Percentiles rank a stretch among this genome's conserved stretches.
These are phyloP conservation scores for Fusarium nodosum DNA, from an alignment of 2,329 filamentous ascomycete species.

Conservation along the genomic window DNA sequence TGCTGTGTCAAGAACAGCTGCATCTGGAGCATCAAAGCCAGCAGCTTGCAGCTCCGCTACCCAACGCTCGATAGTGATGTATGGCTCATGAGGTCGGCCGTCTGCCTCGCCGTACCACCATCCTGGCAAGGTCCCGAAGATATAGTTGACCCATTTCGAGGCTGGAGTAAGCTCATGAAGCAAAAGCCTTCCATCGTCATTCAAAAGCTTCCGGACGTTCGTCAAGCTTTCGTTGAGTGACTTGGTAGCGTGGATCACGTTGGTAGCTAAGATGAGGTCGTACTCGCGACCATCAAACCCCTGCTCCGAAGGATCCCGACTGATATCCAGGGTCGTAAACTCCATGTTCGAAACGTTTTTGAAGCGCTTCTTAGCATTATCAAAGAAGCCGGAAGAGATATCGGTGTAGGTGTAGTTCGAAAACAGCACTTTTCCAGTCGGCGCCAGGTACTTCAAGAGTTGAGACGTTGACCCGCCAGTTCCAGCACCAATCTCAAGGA, in stretches of 20 bases:
- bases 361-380: constrained; percentile 5
- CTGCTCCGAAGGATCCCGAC: neutral
- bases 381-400: constrained; percentile 6
- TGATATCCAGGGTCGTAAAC: constrained; percentile 3
- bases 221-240: constrained; percentile 7
- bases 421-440: neutral
- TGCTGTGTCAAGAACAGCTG: constrained; percentile 2
- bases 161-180: constrained; percentile 3
- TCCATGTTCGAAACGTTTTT: constrained; percentile 3
- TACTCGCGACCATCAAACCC: neutral
- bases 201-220: constrained; percentile 2
- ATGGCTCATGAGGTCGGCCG: neutral
- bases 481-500: constrained; percentile 13
- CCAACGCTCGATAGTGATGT: neutral
- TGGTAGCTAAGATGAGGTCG: constrained; percentile 10
- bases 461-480: constrained; percentile 8
- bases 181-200: neutral
- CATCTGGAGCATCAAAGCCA: constrained; percentile 4
- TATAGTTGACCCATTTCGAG: constrained; percentile 14
- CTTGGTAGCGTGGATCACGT: constrained; percentile 2
- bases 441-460: neutral
- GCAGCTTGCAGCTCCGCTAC: neutral
- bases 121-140: constrained; percentile 11
- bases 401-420: constrained; percentile 12
- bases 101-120: constrained; percentile 15